Evolutionary conservation across 1,284 basidiomycete genomes (phyloP).

Genomic region (Sporisorium scitamineum): DNA sequence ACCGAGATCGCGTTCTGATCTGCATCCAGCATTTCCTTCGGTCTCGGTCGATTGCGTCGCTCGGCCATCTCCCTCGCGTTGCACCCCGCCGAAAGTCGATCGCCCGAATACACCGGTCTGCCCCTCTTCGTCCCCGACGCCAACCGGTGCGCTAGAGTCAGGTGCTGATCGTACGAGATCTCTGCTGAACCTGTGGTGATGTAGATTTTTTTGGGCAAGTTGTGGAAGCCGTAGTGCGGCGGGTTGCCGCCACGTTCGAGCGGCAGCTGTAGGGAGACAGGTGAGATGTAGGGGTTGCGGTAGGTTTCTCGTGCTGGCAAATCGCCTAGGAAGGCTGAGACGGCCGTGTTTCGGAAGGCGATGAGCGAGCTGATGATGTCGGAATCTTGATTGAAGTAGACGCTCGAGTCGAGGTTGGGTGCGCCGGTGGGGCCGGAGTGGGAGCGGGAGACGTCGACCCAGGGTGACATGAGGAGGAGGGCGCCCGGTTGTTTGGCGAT

Average conservation of each 20-base stretch:
- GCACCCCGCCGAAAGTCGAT: conserved; percentile 31
- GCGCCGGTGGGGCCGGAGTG: conserved; percentile 59
- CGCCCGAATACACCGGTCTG: conserved; percentile 51
- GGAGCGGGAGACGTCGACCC: conserved; percentile 66
- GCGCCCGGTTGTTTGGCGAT: conserved; percentile 46
- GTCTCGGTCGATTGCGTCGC: conserved; percentile 51
- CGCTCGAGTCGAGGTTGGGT: conserved; percentile 56
- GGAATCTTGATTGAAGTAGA: conserved; percentile 49
- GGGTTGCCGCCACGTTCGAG: conserved; percentile 38
- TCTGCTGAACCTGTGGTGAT: conserved; percentile 62
- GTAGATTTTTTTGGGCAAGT: conserved; percentile 57
- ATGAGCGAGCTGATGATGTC: conserved; percentile 61
- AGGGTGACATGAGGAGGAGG: conserved; percentile 63
- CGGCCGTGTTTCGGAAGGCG: conserved; percentile 64
- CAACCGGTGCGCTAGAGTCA: conserved; percentile 62
- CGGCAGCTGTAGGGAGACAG: conserved; percentile 62
- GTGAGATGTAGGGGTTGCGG: conserved; percentile 63
- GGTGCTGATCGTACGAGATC: conserved; percentile 63
- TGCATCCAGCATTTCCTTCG: conserved; percentile 32
- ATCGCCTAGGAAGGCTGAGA: conserved; percentile 59
- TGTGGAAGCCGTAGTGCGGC: conserved; percentile 61
- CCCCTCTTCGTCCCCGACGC: conserved; percentile 54
- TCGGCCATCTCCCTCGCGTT: conserved; percentile 52
- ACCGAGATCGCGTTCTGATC: conserved; percentile 14
- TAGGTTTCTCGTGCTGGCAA: conserved; percentile 64